Base-by-base conservation (phyloP, 2,329 filamentous ascomycete species). In the Aspergillus hiratsukae region DNA sequence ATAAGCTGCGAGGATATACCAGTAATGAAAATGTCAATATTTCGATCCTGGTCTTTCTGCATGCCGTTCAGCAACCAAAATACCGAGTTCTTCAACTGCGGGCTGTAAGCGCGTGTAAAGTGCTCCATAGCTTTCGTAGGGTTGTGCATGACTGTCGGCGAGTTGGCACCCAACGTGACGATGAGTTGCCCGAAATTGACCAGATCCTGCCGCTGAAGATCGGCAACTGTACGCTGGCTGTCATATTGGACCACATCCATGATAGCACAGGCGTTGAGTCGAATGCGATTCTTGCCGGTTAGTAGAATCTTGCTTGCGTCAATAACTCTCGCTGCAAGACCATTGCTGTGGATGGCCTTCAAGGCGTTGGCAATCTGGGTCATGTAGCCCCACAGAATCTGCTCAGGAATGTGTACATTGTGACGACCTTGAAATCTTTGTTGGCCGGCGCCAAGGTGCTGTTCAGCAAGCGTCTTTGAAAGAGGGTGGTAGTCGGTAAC, bases 401-500 rank as follows among this genome's bases (percentile, higher is more conserved):
- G 84, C 72, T 97, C 93, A 2, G 84, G 75, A 23, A 91, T 68
- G 75, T 83, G 65, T 67, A 74, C 61, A 77, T 78, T 74, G 28
- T 71, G 70, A 55, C 80, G 71, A 72, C 73, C 70, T 70, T 71
- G 67, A 48, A 74, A 75, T 35, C 76, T 71, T 41, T 66, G 72
- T 40, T 66, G 72, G 43, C 72, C 71, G 43, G 68, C 67, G 43
- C 72, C 72, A 49, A 78, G 63, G 55, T 97, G 90, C 65, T 89
- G 85, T 68, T 97, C 93, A 35, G 88, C 85, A 25, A 99, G 81
- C 0, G 93, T 96, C 73, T 94, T 95, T 2, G 93, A 90, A 21
- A 94, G 81, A 1, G 94, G 93, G 67, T 94, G 90, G 69, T 96
- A 99, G 71, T 96, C 91, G 59, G 91, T 94, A 25, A 96, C 91